Evolutionary conservation across 1,284 basidiomycete genomes (phyloP).

Genomic region (Trichosporon asahii): DNA sequence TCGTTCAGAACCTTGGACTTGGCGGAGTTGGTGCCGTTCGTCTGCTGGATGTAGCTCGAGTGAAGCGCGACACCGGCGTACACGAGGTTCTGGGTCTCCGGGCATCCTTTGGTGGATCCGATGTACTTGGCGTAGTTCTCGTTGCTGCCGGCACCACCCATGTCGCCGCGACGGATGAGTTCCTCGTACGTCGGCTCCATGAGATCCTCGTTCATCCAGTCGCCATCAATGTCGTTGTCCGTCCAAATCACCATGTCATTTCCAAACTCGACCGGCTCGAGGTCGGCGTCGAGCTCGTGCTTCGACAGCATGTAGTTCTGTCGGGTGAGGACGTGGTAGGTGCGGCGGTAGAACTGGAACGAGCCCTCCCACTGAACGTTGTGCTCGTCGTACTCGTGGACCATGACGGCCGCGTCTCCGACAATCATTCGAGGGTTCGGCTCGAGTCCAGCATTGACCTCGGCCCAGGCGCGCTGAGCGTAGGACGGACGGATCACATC

Average conservation of each 20-base stretch:
- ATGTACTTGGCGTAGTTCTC: conserved; percentile 66
- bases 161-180: conserved; percentile 30
- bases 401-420: conserved; percentile 68
- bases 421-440: conserved; percentile 49
- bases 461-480: conserved; percentile 49
- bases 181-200: conserved; percentile 16
- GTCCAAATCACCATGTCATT: conserved; percentile 63
- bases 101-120: conserved; percentile 68
- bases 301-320: conserved; percentile 64
- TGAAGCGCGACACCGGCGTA: conserved; percentile 79
- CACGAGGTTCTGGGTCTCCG: conserved; percentile 67
- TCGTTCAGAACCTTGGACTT: conserved; percentile 65
- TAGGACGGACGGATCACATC: conserved; percentile 62
- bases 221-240: conserved; percentile 51
- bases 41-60: conserved; percentile 61
- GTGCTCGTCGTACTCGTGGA: conserved; percentile 59
- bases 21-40: not conserved
- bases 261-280: conserved; percentile 53
- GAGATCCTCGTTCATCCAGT: conserved; percentile 20
- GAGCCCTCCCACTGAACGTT: conserved; percentile 69
- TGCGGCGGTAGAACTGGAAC: conserved; percentile 64
- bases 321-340: conserved; percentile 70
- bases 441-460: conserved; percentile 29
- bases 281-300: conserved; percentile 59
- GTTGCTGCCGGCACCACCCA: conserved; percentile 26